phyloP scores from a whole-genome alignment of 805 yeast genomes.

The Ogataea siamensis region DNA sequence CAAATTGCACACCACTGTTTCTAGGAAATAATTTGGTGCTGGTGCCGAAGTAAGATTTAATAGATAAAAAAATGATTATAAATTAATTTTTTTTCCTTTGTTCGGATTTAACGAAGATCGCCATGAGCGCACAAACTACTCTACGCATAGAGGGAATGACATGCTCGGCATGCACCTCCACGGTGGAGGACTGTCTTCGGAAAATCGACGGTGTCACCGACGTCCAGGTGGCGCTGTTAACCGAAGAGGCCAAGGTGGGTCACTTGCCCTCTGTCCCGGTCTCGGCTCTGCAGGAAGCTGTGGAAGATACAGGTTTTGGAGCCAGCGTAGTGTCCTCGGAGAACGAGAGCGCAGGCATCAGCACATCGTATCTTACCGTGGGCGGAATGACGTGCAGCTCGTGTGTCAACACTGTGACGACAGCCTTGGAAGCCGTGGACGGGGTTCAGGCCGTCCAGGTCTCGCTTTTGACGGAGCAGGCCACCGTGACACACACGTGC shows the following conservation, averaged over 20 bases:
- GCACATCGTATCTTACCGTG: conserved; percentile 28
- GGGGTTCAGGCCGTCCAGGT: conserved; percentile 59
- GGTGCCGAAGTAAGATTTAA: not conserved
- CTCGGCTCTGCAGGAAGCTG: conserved; percentile 43
- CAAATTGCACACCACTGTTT: conserved; percentile 50
- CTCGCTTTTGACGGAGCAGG: conserved; percentile 72
- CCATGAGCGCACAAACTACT: not conserved
- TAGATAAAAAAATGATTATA: not conserved
- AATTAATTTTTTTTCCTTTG: conserved; percentile 2
- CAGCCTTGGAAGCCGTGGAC: conserved; percentile 44
- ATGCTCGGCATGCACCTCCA: conserved; percentile 77
- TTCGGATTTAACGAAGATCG: conserved; percentile 2
- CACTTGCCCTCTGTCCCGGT: conserved; percentile 40
- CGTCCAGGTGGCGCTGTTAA: conserved; percentile 68
- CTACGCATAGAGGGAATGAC: conserved; percentile 75
- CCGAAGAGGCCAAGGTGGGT: conserved; percentile 65
- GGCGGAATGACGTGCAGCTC: conserved; percentile 88
- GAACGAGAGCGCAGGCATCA: not conserved
- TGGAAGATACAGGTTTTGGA: conserved; percentile 76
- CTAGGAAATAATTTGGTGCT: conserved; percentile 34
- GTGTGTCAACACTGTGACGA: conserved; percentile 64
- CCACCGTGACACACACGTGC: conserved; percentile 48
- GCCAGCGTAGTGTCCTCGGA: conserved; percentile 24
- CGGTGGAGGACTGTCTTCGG: conserved; percentile 45
- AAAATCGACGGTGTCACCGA: conserved; percentile 25